Conservation (phyloP, 176 grass and related monocot genomes). For the Carex myosuroides region DNA sequence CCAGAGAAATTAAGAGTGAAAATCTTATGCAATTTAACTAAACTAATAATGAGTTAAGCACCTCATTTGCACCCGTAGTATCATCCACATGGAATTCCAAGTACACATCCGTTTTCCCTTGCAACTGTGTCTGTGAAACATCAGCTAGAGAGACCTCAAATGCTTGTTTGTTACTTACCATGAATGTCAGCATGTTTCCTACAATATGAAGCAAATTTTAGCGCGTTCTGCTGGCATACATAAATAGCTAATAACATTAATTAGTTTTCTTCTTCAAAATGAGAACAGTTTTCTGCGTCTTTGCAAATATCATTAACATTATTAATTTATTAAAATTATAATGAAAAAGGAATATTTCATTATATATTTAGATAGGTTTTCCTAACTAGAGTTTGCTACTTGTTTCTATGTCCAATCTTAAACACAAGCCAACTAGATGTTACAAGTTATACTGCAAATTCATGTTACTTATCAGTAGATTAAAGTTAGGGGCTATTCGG, state of each 20-base stretch:
- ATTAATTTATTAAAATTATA: neutral
- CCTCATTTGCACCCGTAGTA: conserved; percentile 91
- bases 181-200: conserved; percentile 87
- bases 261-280: neutral
- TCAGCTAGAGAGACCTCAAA: conserved; percentile 94
- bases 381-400: neutral
- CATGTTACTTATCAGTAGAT: neutral
- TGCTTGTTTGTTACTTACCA: conserved; percentile 73
- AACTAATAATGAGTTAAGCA: conserved; percentile 18
- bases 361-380: conserved; percentile 4
- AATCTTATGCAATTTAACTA: neutral
- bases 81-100: conserved; percentile 97
- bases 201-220: conserved; percentile 25
- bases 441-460: neutral
- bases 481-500: neutral
- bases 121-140: conserved; percentile 81
- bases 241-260: neutral
- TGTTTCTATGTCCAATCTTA: neutral
- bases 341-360: neutral
- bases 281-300: neutral
- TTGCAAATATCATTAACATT: neutral
- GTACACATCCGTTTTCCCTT: conserved; percentile 92
- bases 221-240: neutral
- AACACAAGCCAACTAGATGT: neutral
- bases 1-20: neutral